phyloP scores from a whole-genome alignment of 306 rosid genomes.

The Lotus japonicus region DNA sequence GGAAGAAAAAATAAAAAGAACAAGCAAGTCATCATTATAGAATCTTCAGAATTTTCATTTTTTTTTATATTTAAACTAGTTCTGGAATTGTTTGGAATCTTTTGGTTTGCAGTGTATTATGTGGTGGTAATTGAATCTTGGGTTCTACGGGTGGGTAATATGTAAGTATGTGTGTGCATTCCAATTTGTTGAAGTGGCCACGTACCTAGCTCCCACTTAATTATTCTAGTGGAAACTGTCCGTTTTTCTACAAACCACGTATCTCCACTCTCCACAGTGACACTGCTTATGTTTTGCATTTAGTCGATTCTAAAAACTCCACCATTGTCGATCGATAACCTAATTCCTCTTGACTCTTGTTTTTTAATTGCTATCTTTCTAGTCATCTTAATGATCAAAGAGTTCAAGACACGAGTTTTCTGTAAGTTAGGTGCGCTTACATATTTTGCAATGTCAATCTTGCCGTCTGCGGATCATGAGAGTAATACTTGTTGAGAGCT shows the following conservation, averaged over 20 bases:
- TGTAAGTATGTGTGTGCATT: constrained; percentile 19
- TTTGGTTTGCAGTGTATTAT: background rate
- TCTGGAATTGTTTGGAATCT: too few species aligned
- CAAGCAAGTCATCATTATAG: too few species aligned
- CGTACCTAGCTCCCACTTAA: background rate
- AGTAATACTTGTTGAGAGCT: too few species aligned
- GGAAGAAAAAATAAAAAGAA: too few species aligned
- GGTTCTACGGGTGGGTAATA: background rate
- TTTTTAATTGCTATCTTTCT: too few species aligned
- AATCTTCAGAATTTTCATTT: too few species aligned
- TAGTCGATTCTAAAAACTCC: background rate
- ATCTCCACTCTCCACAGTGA: background rate
- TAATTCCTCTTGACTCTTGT: too few species aligned
- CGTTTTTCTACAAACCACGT: background rate
- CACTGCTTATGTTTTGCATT: background rate
- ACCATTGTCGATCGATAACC: background rate
- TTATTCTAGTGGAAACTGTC: constrained; percentile 9
- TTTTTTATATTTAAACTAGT: too few species aligned
- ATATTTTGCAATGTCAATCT: background rate
- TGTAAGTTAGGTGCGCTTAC: background rate
- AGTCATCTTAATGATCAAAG: background rate
- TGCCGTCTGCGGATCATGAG: too few species aligned
- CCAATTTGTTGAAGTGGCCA: constrained; percentile 1
- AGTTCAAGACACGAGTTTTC: background rate
- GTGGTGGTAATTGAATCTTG: background rate